A percentile compares a stretch with the other conserved stretches of the same genome.
Evolutionary conservation across 352 stramenopile genomes (phyloP).

Genomic region (Plasmopara halstedii): DNA sequence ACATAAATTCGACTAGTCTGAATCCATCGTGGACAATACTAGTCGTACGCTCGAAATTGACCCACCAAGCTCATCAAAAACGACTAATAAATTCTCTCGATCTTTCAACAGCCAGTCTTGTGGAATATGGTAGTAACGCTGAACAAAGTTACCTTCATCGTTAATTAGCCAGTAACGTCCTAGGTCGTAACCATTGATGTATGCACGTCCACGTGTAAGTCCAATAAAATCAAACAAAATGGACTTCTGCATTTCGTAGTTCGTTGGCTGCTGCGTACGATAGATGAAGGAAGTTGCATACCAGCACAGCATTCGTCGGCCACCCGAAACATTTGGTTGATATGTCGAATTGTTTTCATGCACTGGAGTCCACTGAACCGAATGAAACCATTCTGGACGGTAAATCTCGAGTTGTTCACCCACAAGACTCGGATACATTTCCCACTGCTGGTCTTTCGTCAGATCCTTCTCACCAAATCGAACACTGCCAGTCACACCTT

Average conservation of each 20-base stretch:
- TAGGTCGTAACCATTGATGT: slow-evolving; percentile 61
- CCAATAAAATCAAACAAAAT: slow-evolving; percentile 51
- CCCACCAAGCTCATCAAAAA: slow-evolving; percentile 61
- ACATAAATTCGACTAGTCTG: not conserved
- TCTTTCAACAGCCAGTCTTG: slow-evolving; percentile 41
- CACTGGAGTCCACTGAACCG: slow-evolving; percentile 37
- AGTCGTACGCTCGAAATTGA: slow-evolving; percentile 35
- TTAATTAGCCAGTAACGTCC: slow-evolving; percentile 62
- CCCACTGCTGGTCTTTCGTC: slow-evolving; percentile 24
- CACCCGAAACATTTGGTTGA: not conserved
- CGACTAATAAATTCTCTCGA: slow-evolving; percentile 36
- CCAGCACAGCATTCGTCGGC: slow-evolving; percentile 38
- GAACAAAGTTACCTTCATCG: slow-evolving; percentile 41
- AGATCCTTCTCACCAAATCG: slow-evolving; percentile 32
- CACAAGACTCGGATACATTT: slow-evolving; percentile 54
- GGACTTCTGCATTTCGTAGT: slow-evolving; percentile 25
- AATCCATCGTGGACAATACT: slow-evolving; percentile 45
- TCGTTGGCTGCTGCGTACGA: not conserved
- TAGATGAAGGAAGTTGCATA: slow-evolving; percentile 41
- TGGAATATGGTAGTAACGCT: slow-evolving; percentile 63
- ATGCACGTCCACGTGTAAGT: slow-evolving; percentile 49
- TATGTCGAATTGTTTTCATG: not conserved
- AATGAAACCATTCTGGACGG: slow-evolving; percentile 33
- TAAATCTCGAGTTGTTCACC: slow-evolving; percentile 60
- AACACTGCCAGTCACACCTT: slow-evolving; percentile 50